Evolutionary conservation across 2,329 filamentous ascomycete species (phyloP).

Genomic region (Hortaea werneckii): DNA sequence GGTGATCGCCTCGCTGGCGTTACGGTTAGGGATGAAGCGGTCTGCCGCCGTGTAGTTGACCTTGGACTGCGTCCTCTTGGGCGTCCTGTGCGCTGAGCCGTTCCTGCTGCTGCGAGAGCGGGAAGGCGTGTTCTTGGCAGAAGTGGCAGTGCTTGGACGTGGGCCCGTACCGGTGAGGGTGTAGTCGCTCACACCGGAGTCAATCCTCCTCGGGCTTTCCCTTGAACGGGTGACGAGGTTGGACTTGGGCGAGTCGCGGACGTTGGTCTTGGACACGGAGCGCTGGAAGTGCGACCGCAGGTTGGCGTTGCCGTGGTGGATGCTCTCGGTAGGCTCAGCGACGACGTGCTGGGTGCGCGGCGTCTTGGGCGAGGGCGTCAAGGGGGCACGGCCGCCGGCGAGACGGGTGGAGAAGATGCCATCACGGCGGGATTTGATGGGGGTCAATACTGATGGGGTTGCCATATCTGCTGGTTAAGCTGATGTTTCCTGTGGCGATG

Average conservation of each 20-base stretch:
- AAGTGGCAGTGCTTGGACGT: constrained; percentile 24
- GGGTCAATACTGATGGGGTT: constrained; percentile 72
- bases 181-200: constrained; percentile 89
- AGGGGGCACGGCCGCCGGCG: constrained; percentile 85
- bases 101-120: constrained; percentile 34
- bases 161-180: constrained; percentile 74
- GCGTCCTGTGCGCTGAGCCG: constrained; percentile 23
- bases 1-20: constrained; percentile 76
- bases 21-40: constrained; percentile 91
- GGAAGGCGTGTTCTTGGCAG: constrained; percentile 35
- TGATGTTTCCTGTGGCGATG: constrained; percentile 11
- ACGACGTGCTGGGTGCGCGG: constrained; percentile 46
- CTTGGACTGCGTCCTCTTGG: constrained; percentile 56
- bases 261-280: constrained; percentile 53
- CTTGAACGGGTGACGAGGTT: constrained; percentile 64
- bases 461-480: constrained; percentile 54
- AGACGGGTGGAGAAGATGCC: constrained; percentile 86
- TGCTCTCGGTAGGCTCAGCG: constrained; percentile 53
- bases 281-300: constrained; percentile 70
- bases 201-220: constrained; percentile 73
- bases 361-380: constrained; percentile 84
- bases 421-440: constrained; percentile 72
- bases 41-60: constrained; percentile 52
- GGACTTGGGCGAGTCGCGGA: constrained; percentile 87
- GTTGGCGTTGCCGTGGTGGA: constrained; percentile 63